Conservation (phyloP, 2,329 filamentous ascomycete species). For the Colletotrichum plurivorum region DNA sequence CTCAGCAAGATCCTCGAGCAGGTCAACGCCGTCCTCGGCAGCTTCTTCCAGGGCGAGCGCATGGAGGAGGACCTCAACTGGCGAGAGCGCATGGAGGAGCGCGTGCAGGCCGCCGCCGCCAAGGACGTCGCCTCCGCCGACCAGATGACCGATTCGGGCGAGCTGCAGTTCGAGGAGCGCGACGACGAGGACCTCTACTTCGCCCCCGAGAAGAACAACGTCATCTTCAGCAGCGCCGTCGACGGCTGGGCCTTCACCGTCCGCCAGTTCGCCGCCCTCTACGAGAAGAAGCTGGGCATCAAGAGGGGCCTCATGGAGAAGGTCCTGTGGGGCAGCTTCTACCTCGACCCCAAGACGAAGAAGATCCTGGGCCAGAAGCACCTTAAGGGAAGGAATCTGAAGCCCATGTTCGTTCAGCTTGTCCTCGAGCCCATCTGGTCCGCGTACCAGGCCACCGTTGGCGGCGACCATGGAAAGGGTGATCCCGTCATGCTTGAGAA, state of each 20-base stretch:
- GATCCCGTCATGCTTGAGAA: slow-evolving; percentile 89
- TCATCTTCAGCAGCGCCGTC: slow-evolving; percentile 97
- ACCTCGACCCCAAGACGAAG: slow-evolving; percentile 96
- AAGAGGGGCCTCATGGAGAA: slow-evolving; percentile 91
- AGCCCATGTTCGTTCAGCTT: slow-evolving; percentile 97
- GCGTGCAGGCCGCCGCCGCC: slow-evolving; percentile 72
- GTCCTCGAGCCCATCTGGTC: slow-evolving; percentile 98
- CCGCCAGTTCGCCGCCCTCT: slow-evolving; percentile 91
- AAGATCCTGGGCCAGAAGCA: slow-evolving; percentile 92
- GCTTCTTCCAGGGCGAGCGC: slow-evolving; percentile 96
- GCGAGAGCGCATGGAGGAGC: slow-evolving; percentile 92
- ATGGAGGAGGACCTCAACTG: slow-evolving; percentile 99
- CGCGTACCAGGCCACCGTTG: slow-evolving; percentile 90
- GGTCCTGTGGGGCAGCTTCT: slow-evolving; percentile 96
- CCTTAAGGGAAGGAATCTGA: slow-evolving; percentile 89
- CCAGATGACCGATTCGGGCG: slow-evolving; percentile 67
- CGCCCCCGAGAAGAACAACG: slow-evolving; percentile 97
- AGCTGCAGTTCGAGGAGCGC: slow-evolving; percentile 84
- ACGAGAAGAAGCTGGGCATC: slow-evolving; percentile 97
- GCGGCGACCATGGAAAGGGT: slow-evolving; percentile 85
- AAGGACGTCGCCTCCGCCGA: slow-evolving; percentile 45
- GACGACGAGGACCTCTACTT: slow-evolving; percentile 99
- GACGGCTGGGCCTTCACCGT: slow-evolving; percentile 99
- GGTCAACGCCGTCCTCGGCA: slow-evolving; percentile 96
- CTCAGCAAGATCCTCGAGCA: slow-evolving; percentile 92